Evolutionary conservation across 2,329 filamentous ascomycete genomes (phyloP), one percentile per base, ranked within the genome.

Genomic region (Penicillium sp.): DNA sequence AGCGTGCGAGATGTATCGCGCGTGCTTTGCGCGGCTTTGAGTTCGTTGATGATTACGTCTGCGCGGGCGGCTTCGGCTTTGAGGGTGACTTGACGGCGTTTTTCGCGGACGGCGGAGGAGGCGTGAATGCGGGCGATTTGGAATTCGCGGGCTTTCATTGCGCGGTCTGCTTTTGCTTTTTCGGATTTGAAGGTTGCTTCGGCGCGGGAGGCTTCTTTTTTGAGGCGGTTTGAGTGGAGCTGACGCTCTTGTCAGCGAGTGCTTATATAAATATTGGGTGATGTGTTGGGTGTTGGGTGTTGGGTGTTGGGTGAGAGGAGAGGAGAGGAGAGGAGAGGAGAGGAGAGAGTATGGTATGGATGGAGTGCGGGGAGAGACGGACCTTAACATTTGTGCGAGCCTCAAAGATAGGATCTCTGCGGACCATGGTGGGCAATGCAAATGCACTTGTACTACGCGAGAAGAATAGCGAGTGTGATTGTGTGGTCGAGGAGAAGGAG

Each of bases 121-220:
- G 80, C 80, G 70, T 82, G 80, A 70, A 82, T 81, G 56, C 80
- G 80, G 49, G 80, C 80, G 68, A 82, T 82, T 66, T 82, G 79
- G 64, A 81, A 80, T 71, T 82, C 80, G 59, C 74, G 79, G 62
- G 79, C 79, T 63, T 80, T 81, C 72, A 82, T 79, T 30, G 80
- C 80, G 61, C 78, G 80, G 67, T 81, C 80, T 55, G 80, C 78
- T 72, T 82, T 82, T 49, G 77, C 75, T 63, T 81, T 80, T 71
- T 82, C 80, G n/a, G 79, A 72, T 65, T 81, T 80, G 65, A 75
- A 80, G 54, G 80, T 81, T 26, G 78, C 68, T 68, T 82, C 79
- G 22, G 80, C 80, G 56, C 80, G 79, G 57, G 74, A 71, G 49
- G 80, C 79, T 71, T 82, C 80, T 68, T 81, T 80, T 61, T 81